These are phyloP conservation scores for Halophytophthora batemanensis DNA, from an alignment of 352 stramenopile species.

Conservation along the genomic window DNA sequence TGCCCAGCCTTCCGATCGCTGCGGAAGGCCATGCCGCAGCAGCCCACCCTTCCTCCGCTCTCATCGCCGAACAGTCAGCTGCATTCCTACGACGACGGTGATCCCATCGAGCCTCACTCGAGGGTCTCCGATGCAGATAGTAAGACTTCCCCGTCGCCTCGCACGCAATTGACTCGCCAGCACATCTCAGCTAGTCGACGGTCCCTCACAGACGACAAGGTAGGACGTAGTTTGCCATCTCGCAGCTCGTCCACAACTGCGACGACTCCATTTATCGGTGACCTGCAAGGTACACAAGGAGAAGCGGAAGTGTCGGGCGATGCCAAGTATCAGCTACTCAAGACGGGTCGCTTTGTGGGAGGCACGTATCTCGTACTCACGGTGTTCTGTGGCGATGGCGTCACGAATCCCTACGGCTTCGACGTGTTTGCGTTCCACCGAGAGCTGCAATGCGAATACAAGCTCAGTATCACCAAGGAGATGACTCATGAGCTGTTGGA, in stretches of 20 bases:
- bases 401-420: constrained; percentile 68
- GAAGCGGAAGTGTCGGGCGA: constrained; percentile 18
- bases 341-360: constrained; percentile 58
- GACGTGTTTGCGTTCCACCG: constrained; percentile 56
- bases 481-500: constrained; percentile 64
- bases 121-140: constrained; percentile 4
- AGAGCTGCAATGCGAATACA: constrained; percentile 46
- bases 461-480: constrained; percentile 51
- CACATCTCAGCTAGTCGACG: constrained; percentile 1
- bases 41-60: constrained; percentile 57
- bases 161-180: constrained; percentile 7
- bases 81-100: neutral
- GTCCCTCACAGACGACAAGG: constrained; percentile 6
- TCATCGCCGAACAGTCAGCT: constrained; percentile 20
- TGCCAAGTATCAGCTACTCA: constrained; percentile 60
- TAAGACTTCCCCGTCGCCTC: constrained; percentile 2
- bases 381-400: constrained; percentile 63
- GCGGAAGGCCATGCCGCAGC: constrained; percentile 63
- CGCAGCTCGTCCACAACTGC: constrained; percentile 13
- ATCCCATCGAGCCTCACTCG: neutral
- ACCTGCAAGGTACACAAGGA: constrained; percentile 24
- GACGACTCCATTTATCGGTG: constrained; percentile 30
- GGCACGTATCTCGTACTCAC: constrained; percentile 65
- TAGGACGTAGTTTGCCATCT: neutral
- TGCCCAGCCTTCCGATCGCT: constrained; percentile 61